Conservation (phyloP, 495 filamentous ascomycete genomes). For the Tuber melanosporum region DNA sequence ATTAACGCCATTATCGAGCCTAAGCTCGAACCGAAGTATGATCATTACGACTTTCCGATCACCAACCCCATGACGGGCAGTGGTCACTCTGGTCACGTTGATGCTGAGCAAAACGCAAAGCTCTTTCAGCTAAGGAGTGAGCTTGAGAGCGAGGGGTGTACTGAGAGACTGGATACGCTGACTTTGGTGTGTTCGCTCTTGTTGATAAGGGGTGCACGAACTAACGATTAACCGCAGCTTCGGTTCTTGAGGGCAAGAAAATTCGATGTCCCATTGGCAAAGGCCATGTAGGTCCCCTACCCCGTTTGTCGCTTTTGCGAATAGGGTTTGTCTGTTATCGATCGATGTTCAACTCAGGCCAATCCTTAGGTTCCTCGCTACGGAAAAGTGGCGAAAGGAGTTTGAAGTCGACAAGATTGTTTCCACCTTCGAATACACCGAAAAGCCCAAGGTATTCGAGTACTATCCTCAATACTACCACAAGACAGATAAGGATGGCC, state of each 20-base stretch:
- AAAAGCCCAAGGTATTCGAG: slow-evolving; percentile 78
- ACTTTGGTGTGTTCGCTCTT: slow-evolving; percentile 56
- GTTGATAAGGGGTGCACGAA: not conserved
- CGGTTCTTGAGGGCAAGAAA: slow-evolving; percentile 89
- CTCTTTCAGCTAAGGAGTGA: slow-evolving; percentile 73
- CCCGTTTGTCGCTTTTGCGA: too few relatives aligned
- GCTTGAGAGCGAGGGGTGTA: slow-evolving; percentile 78
- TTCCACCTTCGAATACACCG: slow-evolving; percentile 72
- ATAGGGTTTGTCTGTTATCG: not conserved
- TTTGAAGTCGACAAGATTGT: slow-evolving; percentile 75
- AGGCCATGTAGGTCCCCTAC: slow-evolving; percentile 44
- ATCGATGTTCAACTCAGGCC: not conserved
- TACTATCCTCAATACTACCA: slow-evolving; percentile 99
- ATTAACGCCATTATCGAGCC: not conserved
- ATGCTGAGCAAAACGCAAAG: slow-evolving; percentile 77
- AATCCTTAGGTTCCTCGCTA: slow-evolving; percentile 69
- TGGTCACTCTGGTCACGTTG: slow-evolving; percentile 85
- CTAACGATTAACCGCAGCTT: slow-evolving; percentile 48
- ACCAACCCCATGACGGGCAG: slow-evolving; percentile 58
- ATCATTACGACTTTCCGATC: slow-evolving; percentile 87
- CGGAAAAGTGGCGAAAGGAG: slow-evolving; percentile 82
- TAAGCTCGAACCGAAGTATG: slow-evolving; percentile 59
- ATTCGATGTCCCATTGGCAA: slow-evolving; percentile 76
- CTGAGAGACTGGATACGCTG: slow-evolving; percentile 77
- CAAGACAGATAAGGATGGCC: slow-evolving; percentile 95